Evolutionary conservation across 1,139 yeast species (phyloP), one percentile per base, ranked within the genome.

Genomic region (Yamadazyma diospyri): DNA sequence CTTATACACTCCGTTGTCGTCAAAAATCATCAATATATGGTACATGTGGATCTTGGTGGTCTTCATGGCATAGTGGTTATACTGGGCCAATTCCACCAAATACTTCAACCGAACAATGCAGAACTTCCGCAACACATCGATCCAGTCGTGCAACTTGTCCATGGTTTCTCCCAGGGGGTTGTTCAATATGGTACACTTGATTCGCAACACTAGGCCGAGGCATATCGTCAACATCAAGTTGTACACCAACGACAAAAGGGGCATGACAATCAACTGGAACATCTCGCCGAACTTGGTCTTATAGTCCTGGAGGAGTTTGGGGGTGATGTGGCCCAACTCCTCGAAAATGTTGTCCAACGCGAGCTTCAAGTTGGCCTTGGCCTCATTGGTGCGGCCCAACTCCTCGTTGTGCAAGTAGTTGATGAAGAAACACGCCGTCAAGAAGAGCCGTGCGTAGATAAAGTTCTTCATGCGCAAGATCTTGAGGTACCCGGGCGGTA

Each of bases 1-100:
- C 23, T 37, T 37, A 25, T 45, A 47, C 17, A 41, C 34, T 10
- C 41, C 43, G 13, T 33, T 36, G 9, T 38, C 42, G 27, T 37
- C 43, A 24, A 24, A 30, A 23, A 16, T 26, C 10, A 26, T 13
- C 8, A 32, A 37, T 2, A 31, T 20, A 22, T 23, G 27, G 22
- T 28, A 43, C 35, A 38, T 29, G 10, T 16, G 30, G 18, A 26
- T 25, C 39, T 31, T 41, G 2, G 36, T 10, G 2, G 29, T 9
- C 25, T 40, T 40, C 6, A 24, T 13, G 18, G 10, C 63, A 19
- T 18, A 13, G 17, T 32, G 33, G 16, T 32, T 33, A 11, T 27
- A 21, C 1, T 21, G n/a, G 11, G 26, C 17, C 29, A 39, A 27
- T 19, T 25, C 26, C 12, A 39, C 36, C 25, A 42, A 19, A 23